Base-by-base conservation (phyloP, 148 eudicot genomes). In the Rhododendron kiyosumense region DNA sequence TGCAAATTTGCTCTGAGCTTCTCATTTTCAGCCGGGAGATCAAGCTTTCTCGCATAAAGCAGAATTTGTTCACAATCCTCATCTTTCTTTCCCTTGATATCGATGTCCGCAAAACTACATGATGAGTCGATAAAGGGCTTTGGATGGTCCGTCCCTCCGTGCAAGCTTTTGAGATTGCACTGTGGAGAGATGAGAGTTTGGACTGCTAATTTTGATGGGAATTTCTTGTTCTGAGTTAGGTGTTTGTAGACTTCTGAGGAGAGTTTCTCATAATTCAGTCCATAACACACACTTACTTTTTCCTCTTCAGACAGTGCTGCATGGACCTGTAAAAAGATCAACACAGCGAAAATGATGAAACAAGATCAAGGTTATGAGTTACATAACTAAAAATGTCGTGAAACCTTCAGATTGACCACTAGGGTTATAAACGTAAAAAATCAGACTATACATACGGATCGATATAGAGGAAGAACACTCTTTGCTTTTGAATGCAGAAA, bases 201-300 rank as follows among this genome's bases (percentile, higher is more conserved):
- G n/a, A 84, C 85, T 1, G 91, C 91, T 12, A 89, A 88, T 85
- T 91, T 90, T 48, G 96, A 88, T 14, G 95, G 95, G 88, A 95
- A 91, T 34, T 90, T 92, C 18, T 77, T 43, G 85, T 95, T 95
- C 26, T 86, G 87, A 17, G 95, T 84, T 12, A 95, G 93, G 77
- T 93, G 91, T 78, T 85, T 78, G 59, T 91, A 86, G 61, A 87
- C 88, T 87, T 91, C 95, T 5, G 91, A 81, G 79, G 96, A 92
- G 57, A 96, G 94, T 89, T 94, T 96, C 88, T 92, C 94, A 26
- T 92, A 93, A 61, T 93, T 93, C 67, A 96, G 83, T 10, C 89
- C 92, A 73, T 87, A 82, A 51, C 95, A 93, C 12, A 96, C 67
- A 65, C 80, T 96, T 46, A 83, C 86, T 57, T 86, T 92, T 28